A percentile compares a stretch with the other conserved stretches of the same genome.
Evolutionary conservation across 2,329 filamentous ascomycete genomes (phyloP).

Genomic region (Ascocoryne sarcoides): DNA sequence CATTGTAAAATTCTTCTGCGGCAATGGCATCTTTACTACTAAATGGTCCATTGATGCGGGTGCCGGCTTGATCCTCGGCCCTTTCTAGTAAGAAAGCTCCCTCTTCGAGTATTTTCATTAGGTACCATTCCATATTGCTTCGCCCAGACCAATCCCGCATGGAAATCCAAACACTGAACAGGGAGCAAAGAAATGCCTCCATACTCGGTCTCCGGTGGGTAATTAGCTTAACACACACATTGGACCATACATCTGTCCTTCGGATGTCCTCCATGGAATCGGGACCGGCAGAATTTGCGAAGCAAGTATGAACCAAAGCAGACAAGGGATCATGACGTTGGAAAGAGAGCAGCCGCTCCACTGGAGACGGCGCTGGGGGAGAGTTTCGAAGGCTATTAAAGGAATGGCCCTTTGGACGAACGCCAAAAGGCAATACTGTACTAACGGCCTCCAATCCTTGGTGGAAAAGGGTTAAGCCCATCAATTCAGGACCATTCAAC

Average conservation of each 20-base stretch:
- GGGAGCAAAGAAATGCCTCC: slow-evolving; percentile 72
- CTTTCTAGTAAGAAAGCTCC: slow-evolving; percentile 85
- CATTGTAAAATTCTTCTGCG: slow-evolving; percentile 81
- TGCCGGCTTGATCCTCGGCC: slow-evolving; percentile 68
- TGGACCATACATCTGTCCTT: slow-evolving; percentile 80
- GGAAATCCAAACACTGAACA: slow-evolving; percentile 79
- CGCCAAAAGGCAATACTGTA: slow-evolving; percentile 68
- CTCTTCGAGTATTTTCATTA: slow-evolving; percentile 90
- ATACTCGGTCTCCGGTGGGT: slow-evolving; percentile 65
- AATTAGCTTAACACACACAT: slow-evolving; percentile 75
- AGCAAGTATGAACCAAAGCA: slow-evolving; percentile 78
- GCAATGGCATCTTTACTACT: slow-evolving; percentile 72
- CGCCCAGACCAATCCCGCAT: slow-evolving; percentile 87
- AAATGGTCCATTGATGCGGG: slow-evolving; percentile 63
- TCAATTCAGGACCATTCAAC: slow-evolving; percentile 67
- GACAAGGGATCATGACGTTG: slow-evolving; percentile 82
- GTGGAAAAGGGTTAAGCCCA: slow-evolving; percentile 68
- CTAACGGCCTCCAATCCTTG: slow-evolving; percentile 73
- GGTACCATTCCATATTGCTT: slow-evolving; percentile 82
- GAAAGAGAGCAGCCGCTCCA: slow-evolving; percentile 80
- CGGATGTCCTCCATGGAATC: slow-evolving; percentile 73
- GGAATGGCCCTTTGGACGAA: slow-evolving; percentile 35
- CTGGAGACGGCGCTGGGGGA: slow-evolving; percentile 48
- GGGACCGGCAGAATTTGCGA: slow-evolving; percentile 75
- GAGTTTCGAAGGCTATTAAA: slow-evolving; percentile 38